Percentiles rank a stretch among this genome's conserved stretches.
Conservation (phyloP, 1,139 yeast species). For the Debaryomycetaceae sp. region DNA sequence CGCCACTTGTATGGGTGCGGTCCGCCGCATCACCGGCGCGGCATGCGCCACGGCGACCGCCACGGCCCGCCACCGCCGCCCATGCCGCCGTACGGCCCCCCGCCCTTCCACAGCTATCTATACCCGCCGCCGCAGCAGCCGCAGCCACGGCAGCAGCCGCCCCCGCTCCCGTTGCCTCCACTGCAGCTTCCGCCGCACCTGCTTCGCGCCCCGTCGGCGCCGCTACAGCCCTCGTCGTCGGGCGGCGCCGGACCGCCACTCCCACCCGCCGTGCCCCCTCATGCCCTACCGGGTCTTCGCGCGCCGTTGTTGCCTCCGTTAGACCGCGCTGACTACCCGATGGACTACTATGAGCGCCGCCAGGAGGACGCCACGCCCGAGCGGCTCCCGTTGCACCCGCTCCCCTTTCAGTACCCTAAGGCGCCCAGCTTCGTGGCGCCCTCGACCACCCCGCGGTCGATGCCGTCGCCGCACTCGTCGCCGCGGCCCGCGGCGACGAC, state of each 20-base stretch:
- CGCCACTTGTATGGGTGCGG: slow-evolving; percentile 6
- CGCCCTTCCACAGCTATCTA: slow-evolving; percentile 6
- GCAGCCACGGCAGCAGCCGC: neutral
- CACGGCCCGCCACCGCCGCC: slow-evolving; percentile 11
- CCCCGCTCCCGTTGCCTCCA: slow-evolving; percentile 1
- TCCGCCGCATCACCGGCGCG: slow-evolving; percentile 6
- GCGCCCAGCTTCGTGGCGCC: too few species aligned
- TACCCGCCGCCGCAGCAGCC: slow-evolving; percentile 5
- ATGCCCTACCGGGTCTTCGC: too few species aligned
- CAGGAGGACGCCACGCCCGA: slow-evolving; percentile 1
- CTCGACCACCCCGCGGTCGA: too few species aligned
- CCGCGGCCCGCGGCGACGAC: too few species aligned
- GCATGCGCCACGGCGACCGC: slow-evolving; percentile 7
- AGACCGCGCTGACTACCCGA: slow-evolving; percentile 2
- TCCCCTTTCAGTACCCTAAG: too few species aligned
- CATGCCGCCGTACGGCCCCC: too few species aligned
- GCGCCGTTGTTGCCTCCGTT: slow-evolving; percentile 9
- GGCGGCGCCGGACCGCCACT: too few species aligned
- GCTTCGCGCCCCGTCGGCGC: too few species aligned
- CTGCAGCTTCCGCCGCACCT: slow-evolving; percentile 1
- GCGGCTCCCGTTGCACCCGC: slow-evolving; percentile 4
- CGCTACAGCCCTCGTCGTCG: too few species aligned
- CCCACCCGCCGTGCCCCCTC: too few species aligned
- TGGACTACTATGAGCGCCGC: slow-evolving; percentile 3
- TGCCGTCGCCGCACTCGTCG: too few species aligned